Evolutionary conservation across 768 basidiomycete genomes (phyloP).

Genomic region (Kwoniella newhampshirensis): DNA sequence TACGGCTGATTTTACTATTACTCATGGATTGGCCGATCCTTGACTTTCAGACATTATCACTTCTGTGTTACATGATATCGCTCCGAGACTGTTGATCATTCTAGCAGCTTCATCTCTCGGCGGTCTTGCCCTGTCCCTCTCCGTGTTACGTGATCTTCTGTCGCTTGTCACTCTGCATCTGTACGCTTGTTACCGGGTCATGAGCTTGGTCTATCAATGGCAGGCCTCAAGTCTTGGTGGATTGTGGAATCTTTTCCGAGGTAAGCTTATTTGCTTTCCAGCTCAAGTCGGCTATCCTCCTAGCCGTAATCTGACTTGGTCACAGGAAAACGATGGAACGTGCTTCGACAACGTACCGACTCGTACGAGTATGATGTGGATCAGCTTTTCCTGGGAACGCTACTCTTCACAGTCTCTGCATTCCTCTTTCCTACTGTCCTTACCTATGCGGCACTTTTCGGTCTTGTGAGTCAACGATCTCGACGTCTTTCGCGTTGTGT

Average conservation of each 20-base stretch:
- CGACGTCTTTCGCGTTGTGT: too few species aligned
- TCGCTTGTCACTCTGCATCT: conserved; percentile 70
- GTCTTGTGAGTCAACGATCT: conserved; percentile 62
- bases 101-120: conserved; percentile 47
- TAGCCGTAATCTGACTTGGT: background rate
- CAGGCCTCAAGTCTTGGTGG: conserved; percentile 64
- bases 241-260: conserved; percentile 87
- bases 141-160: conserved; percentile 67
- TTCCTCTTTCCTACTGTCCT: conserved; percentile 66
- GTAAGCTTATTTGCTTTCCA: conserved; percentile 55
- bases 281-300: too few species aligned
- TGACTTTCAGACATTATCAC: too few species aligned
- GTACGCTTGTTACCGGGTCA: conserved; percentile 66
- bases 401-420: conserved; percentile 53
- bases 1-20: too few species aligned
- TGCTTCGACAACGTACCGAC: conserved; percentile 81
- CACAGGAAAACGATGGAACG: conserved; percentile 83
- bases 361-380: conserved; percentile 88
- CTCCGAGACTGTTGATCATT: conserved; percentile 32
- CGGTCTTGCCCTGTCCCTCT: conserved; percentile 64
- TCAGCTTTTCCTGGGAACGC: conserved; percentile 88
- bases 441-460: conserved; percentile 82
- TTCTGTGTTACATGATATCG: background rate
- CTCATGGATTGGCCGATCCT: too few species aligned
- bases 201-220: conserved; percentile 64